Percentiles rank a stretch among this genome's conserved stretches.
These are phyloP conservation scores for Acer yangbiense DNA, from an alignment of 345 rosid genomes.

Conservation along the genomic window DNA sequence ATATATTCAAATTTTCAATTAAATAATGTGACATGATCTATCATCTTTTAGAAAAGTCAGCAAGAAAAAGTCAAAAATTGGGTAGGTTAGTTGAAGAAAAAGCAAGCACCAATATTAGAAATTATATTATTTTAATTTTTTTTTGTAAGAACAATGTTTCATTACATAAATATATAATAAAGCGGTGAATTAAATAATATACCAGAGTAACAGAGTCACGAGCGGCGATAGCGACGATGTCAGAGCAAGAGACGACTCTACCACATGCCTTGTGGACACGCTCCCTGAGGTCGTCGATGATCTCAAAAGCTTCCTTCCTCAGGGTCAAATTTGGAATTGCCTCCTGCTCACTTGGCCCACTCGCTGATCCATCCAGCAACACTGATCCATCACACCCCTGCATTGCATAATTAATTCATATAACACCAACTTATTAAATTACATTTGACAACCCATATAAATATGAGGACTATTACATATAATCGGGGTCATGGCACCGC, in stretches of 20 bases:
- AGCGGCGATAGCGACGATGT: constrained; percentile 55
- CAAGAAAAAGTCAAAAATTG: not conserved
- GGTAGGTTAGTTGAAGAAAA: not conserved
- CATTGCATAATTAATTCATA: no score
- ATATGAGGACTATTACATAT: no score
- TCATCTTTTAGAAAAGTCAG: no score
- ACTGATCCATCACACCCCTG: constrained; percentile 95
- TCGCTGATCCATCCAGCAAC: constrained; percentile 73
- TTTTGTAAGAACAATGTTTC: no score
- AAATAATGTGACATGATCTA: not conserved
- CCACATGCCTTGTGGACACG: constrained; percentile 47
- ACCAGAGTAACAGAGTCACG: constrained; percentile 67
- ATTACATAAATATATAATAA: not conserved
- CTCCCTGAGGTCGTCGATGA: constrained; percentile 48
- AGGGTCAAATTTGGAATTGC: constrained; percentile 61
- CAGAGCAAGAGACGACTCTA: constrained; percentile 62
- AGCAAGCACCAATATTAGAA: not conserved
- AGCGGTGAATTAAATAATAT: not conserved
- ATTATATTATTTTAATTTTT: no score
- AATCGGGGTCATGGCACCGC: no score
- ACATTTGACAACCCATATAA: no score
- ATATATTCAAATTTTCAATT: no score
- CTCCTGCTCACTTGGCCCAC: constrained; percentile 82
- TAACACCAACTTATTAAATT: no score
- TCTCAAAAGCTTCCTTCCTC: constrained; percentile 42